Conservation (phyloP, 116 monocot genomes). For the Trichopus zeylanicus region DNA sequence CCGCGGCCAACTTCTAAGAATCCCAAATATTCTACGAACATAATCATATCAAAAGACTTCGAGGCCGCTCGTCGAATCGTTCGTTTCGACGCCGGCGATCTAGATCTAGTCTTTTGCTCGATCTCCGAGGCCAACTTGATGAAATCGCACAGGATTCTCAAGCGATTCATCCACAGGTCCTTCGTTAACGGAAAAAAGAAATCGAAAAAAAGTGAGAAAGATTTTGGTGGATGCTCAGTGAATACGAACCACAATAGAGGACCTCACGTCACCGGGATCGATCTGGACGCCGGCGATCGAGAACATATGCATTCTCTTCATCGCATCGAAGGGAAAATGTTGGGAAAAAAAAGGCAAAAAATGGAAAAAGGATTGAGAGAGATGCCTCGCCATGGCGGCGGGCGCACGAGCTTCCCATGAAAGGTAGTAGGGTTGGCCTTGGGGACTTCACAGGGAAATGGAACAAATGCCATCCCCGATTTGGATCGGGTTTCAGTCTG, state of each 20-base stretch:
- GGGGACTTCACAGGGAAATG: no score
- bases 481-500: no score
- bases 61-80: background rate
- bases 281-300: no score
- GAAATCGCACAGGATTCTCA: constrained; percentile 9
- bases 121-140: constrained; percentile 20
- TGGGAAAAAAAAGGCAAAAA: background rate
- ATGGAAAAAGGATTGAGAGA: background rate
- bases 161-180: constrained; percentile 23
- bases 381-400: no score
- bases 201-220: background rate
- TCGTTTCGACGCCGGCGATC: background rate
- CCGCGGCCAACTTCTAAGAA: no score
- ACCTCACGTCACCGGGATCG: constrained; percentile 8
- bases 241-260: constrained; percentile 19
- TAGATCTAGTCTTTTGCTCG: background rate
- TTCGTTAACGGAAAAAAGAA: constrained; percentile 5
- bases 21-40: no score
- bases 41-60: background rate
- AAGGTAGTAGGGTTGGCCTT: no score
- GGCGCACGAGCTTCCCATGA: no score
- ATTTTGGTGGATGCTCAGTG: constrained; percentile 11
- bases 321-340: background rate
- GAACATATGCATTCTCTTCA: background rate
- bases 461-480: no score